Base-by-base conservation (phyloP, 805 yeast genomes). In the Candida palmyrensis region DNA sequence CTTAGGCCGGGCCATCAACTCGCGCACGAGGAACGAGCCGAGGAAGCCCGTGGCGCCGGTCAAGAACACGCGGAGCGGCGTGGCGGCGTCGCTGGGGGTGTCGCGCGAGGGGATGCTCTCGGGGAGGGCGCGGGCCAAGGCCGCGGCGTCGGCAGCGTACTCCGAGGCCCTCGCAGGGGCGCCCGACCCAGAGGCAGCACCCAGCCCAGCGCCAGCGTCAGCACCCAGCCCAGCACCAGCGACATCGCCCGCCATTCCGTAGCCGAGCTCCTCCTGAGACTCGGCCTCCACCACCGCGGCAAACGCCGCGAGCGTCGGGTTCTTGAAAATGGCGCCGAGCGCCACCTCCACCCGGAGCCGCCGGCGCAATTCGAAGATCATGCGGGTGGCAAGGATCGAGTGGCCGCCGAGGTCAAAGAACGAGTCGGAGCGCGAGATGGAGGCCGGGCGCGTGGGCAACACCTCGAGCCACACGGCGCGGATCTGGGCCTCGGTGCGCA, bases 391-490 rank as follows among this genome's bases (percentile, higher is more conserved):
- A 42, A 92, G 68, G 48, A 92, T 90, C 1, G 97, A 90, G 59
- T 92, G 99, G 2, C 99, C 99, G 38, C 99, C 99, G 33, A 94
- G 66, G 53, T 92, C 99, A 51, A 92, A 92, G 75, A 92, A 92
- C 1, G 95, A 84, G 56, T 92, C 98, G 2, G 74, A 73, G 21
- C 82, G 81, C 19, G 81, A 68, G 27, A 88, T 72, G 2, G 83
- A 62, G 2, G 90, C 82, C 5, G 97, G 96, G 42, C 77, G 73
- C 44, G 78, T 82, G 27, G 97, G 97, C 45, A 92, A 70, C 9
- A 92, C 82, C 17, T 72, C 73, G 33, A 82, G 61, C 98, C 98
- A 92, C 39, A 92, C 59, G 37, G 88, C 89, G 41, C 82, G 76
- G 27, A 92, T 75, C 39, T 75, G 65, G 1, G 69, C 58, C 61